A percentile compares a stretch with the other conserved stretches of the same genome.
phyloP scores from a whole-genome alignment of 106 monocot species.

The Gastrodia elata region DNA sequence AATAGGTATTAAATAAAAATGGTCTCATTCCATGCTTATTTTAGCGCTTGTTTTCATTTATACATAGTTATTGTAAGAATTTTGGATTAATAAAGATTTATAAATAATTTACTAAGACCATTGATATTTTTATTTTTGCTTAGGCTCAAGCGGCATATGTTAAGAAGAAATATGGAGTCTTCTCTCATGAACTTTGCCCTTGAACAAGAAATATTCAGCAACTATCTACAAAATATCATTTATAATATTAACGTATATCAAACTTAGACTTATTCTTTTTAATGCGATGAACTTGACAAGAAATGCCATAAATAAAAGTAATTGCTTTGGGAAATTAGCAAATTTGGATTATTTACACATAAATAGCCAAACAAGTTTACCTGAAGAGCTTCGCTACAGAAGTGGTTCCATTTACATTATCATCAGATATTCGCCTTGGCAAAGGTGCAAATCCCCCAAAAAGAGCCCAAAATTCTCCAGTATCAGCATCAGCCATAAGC shows the following conservation, averaged over 20 bases:
- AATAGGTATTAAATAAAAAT: background rate
- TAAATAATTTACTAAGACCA: background rate
- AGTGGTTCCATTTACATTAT: conserved; percentile 22
- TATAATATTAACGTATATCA: background rate
- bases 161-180: background rate
- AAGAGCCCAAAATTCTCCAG: conserved; percentile 90
- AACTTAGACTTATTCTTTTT: background rate
- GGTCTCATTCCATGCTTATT: background rate
- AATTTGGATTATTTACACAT: background rate
- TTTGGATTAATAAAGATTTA: background rate
- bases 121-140: background rate
- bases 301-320: background rate
- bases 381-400: conserved; percentile 43
- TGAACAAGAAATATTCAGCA: background rate
- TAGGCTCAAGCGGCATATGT: background rate
- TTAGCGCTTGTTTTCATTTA: background rate
- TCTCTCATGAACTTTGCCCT: background rate
- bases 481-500: conserved; percentile 90
- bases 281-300: background rate
- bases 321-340: background rate
- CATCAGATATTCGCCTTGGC: conserved; percentile 53
- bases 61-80: background rate
- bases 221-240: background rate
- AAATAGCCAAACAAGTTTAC: conserved; percentile 17
- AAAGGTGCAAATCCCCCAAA: conserved; percentile 99